Evolutionary conservation across 208 protist species (phyloP).

Genomic region (Lotmaria passim): DNA sequence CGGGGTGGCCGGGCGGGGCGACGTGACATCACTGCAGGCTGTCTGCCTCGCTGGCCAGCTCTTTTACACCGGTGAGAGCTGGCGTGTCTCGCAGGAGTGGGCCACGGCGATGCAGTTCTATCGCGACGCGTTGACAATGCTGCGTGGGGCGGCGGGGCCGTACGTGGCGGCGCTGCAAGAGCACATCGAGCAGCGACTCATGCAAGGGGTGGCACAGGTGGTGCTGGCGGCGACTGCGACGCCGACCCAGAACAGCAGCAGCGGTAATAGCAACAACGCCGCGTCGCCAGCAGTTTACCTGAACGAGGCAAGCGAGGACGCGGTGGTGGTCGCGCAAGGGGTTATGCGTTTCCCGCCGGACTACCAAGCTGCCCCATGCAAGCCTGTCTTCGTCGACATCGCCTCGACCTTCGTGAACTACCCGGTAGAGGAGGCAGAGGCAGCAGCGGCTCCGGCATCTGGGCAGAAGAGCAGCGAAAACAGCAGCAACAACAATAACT

Average conservation of each 20-base stretch:
- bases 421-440: slow-evolving; percentile 21
- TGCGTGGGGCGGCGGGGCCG: slow-evolving; percentile 28
- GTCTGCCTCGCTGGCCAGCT: slow-evolving; percentile 66
- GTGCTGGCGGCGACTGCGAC: slow-evolving; percentile 31
- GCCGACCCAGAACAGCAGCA: no score
- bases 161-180: slow-evolving; percentile 41
- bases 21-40: slow-evolving; percentile 51
- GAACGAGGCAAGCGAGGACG: slow-evolving; percentile 40
- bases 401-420: slow-evolving; percentile 82
- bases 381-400: slow-evolving; percentile 88
- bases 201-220: slow-evolving; percentile 47
- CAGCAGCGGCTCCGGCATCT: neutral
- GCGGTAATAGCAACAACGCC: no score
- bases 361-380: slow-evolving; percentile 79
- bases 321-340: slow-evolving; percentile 58
- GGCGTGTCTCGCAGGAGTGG: slow-evolving; percentile 49
- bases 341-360: slow-evolving; percentile 81
- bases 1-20: slow-evolving; percentile 62
- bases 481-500: neutral
- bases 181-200: slow-evolving; percentile 41
- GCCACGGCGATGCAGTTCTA: slow-evolving; percentile 44
- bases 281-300: slow-evolving; percentile 24
- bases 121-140: slow-evolving; percentile 46
- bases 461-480: neutral
- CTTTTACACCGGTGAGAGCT: slow-evolving; percentile 75